Base-by-base conservation (phyloP, 2,329 filamentous ascomycete genomes). In the Aureobasidium pullulans region DNA sequence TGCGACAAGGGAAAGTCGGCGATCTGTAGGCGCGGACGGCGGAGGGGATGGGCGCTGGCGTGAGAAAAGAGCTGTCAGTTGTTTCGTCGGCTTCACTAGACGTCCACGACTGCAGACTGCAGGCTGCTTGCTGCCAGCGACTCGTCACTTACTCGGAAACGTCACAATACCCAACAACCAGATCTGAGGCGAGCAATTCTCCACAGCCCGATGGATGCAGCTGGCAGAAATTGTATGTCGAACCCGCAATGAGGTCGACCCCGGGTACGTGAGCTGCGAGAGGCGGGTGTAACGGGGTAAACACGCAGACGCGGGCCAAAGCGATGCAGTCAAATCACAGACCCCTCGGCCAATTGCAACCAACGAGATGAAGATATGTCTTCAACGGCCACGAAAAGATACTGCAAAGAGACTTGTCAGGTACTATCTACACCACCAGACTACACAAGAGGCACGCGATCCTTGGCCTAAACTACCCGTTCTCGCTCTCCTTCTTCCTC, bases 231-330 rank as follows among this genome's bases (percentile, higher is more conserved):
- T 43, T 11, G 28, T 13, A 10, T 48, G 36, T 47, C 43, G 23
- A 48, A 48, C 54, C 54, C 54, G 52, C 52, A 44, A 31, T 57
- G 23, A 46, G 53, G 40, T 57, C 40, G 53, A 46, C 53, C 42
- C 53, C 54, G 42, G 39, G 50, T 15, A 42, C 37, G 32, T 54
- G 54, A 57, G 54, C 54, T 57, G 54, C n/a, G 37, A 57, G 54
- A 57, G 54, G 54, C 54, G 54, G 54, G 53, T 57, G 53, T 46
- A 57, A 57, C 53, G 53, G 43, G 54, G 42, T 57, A 57, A 57
- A 48, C 43, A 57, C 52, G 36, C 7, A 15, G 34, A 57, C 54
- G 52, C 52, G 52, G 52, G 52, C 43, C 54, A 57, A 56, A 57
- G 54, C 54, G 54, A 48, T 13, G 29, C 42, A 47, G 34, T 39